phyloP scores from a whole-genome alignment of 257 asterid species.

The Scutellaria minor region DNA sequence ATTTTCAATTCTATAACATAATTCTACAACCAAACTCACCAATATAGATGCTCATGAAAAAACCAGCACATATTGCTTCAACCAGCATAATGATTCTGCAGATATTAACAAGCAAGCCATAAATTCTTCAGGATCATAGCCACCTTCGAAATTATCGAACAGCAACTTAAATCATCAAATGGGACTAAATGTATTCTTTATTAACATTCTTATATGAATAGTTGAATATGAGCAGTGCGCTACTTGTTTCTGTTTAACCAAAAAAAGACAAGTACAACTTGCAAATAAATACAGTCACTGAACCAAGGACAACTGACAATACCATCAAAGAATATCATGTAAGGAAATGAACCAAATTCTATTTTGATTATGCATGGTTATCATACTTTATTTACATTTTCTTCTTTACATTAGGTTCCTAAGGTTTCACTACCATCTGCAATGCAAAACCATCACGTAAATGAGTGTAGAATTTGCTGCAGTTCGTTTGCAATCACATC shows the following conservation, averaged over 20 bases:
- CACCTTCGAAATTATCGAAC: constrained; percentile 25
- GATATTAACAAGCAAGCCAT: constrained; percentile 38
- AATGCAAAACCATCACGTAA: constrained; percentile 26
- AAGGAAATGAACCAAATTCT: constrained; percentile 25
- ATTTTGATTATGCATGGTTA: constrained; percentile 15
- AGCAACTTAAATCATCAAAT: constrained; percentile 27
- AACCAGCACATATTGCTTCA: constrained; percentile 88
- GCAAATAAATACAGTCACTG: not conserved
- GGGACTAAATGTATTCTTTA: constrained; percentile 23
- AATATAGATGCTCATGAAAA: constrained; percentile 77
- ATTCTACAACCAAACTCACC: constrained; percentile 62
- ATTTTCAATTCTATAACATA: constrained; percentile 27
- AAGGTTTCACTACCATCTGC: constrained; percentile 16
- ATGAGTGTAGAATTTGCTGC: constrained; percentile 5
- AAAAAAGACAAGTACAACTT: not conserved
- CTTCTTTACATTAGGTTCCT: constrained; percentile 22
- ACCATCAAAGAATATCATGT: constrained; percentile 6
- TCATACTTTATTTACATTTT: constrained; percentile 6
- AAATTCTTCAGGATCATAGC: constrained; percentile 39
- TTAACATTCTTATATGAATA: constrained; percentile 17
- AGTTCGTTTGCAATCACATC: constrained; percentile 14
- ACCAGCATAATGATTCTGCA: constrained; percentile 88
- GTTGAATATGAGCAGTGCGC: not conserved
- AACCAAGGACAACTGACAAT: constrained; percentile 19
- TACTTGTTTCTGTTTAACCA: constrained; percentile 21